Base-by-base conservation (phyloP, 768 basidiomycete genomes). In the Filobasidium floriforme region DNA sequence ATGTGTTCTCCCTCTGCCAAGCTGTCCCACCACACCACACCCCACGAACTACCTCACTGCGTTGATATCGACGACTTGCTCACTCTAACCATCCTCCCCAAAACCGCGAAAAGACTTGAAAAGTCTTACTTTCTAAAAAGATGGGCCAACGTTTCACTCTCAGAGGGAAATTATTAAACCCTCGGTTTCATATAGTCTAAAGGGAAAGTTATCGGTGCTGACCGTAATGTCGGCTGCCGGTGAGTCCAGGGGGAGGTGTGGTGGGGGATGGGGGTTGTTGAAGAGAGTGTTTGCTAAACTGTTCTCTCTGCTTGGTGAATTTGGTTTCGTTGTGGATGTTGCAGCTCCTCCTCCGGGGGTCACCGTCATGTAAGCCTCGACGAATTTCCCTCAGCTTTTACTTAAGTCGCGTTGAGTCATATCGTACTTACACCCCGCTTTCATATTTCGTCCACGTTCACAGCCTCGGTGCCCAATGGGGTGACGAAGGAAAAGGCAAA, bases 401-500 rank as follows among this genome's bases (percentile, higher is more conserved):
- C 12, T 7, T 32, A 18, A 37, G 24, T 37, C 51, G 22, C 40
- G 19, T 11, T 44, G 19, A 44, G 19, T 44, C 37, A n/a, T n/a
- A n/a, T 18, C 14, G 22, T n/a, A 60, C 32, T 37, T 26, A 41
- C 29, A 32, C 32, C 41, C 22, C 63, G 52, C 55, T 62, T 28
- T 43, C 41, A 19, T 41, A 22, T 9, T 37, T 37, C 32, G 32
- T 49, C 12, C 5, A 49, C 14, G 18, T 6, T 22, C 22, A 1
- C 64, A 79, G 78, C 49, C 79, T 80, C 73, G 80, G 80, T 32
- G 73, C 76, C 62, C 80, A 80, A 66, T 80, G 80, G 80, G 80
- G 80, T 66, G 80, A 80, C 71, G 80, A 80, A 66, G 80, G 80
- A 66, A 80, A 80, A 68, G 80, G 80, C 29, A 98, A 99, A 81